Conservation (phyloP, 1,284 basidiomycete genomes). For the Ceratobasidium sp. region DNA sequence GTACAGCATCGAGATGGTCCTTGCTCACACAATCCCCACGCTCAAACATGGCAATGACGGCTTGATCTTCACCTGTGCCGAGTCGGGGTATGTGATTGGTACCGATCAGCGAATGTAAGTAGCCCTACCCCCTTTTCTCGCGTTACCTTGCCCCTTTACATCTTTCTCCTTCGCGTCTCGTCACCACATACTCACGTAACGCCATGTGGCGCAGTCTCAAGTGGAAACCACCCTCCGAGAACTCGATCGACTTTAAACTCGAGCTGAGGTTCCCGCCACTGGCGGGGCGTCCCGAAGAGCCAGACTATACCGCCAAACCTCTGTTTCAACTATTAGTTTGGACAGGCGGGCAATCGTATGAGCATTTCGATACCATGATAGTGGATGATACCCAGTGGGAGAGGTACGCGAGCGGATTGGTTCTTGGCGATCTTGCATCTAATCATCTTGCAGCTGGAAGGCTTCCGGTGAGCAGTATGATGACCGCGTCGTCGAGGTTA, state of each 20-base stretch:
- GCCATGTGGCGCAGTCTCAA: conserved; percentile 70
- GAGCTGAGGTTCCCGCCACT: conserved; percentile 88
- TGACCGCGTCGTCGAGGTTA: conserved; percentile 92
- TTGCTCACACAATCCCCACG: conserved; percentile 83
- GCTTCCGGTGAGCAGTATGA: conserved; percentile 85
- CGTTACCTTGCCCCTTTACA: neutral
- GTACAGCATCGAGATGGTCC: conserved; percentile 87
- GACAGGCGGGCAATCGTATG: conserved; percentile 72
- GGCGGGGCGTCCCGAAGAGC: conserved; percentile 60
- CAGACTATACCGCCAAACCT: conserved; percentile 87
- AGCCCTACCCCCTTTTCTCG: conserved; percentile 36
- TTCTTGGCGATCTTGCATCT: neutral
- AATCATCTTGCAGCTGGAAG: conserved; percentile 71
- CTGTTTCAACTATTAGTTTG: conserved; percentile 84
- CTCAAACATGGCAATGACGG: conserved; percentile 95
- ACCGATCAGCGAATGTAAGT: conserved; percentile 91
- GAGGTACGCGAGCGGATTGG: conserved; percentile 59
- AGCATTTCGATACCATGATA: conserved; percentile 86
- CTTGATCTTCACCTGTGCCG: conserved; percentile 94
- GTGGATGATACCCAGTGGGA: conserved; percentile 95
- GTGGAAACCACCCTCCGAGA: conserved; percentile 99
- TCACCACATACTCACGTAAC: neutral
- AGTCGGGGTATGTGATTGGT: conserved; percentile 83
- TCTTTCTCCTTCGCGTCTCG: neutral
- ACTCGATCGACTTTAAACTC: conserved; percentile 97